These are phyloP conservation scores for Paramecium tetraurelia DNA, from an alignment of 73 alveolate genomes.

Conservation along the genomic window DNA sequence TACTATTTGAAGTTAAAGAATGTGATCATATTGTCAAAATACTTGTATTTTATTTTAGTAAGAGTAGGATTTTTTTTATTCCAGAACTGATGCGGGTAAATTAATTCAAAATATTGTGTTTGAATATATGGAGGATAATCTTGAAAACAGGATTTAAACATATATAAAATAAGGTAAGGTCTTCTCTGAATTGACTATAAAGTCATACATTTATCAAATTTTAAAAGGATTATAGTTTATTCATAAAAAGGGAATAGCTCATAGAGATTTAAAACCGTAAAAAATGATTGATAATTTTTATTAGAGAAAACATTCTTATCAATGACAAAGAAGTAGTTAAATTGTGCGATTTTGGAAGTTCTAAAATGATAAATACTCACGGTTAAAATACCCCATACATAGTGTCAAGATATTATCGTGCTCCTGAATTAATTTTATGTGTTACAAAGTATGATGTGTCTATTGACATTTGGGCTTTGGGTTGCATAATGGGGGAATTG, in stretches of 20 bases:
- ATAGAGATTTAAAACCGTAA: constrained; percentile 59
- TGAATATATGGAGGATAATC: constrained; percentile 82
- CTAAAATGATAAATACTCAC: constrained; percentile 14
- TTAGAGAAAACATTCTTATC: constrained; percentile 46
- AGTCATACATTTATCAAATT: constrained; percentile 15
- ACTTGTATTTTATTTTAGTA: constrained; percentile 58
- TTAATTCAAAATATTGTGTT: constrained; percentile 88
- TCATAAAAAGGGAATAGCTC: constrained; percentile 57
- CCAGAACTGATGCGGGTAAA: constrained; percentile 86
- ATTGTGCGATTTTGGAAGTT: constrained; percentile 61
- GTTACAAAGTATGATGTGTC: constrained; percentile 63
- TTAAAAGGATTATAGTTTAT: constrained; percentile 45
- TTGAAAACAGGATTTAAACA: constrained; percentile 77
- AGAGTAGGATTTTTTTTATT: constrained; percentile 76
- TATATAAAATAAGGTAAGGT: constrained; percentile 61
- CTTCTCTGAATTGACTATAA: constrained; percentile 30
- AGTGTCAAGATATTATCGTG: constrained; percentile 73
- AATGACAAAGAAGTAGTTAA: constrained; percentile 41
- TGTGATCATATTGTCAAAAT: constrained; percentile 83
- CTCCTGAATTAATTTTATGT: constrained; percentile 75
- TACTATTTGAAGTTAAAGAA: constrained; percentile 76
- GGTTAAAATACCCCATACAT: constrained; percentile 68
- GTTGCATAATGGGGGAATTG: constrained; percentile 75
- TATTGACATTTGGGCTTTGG: constrained; percentile 77
- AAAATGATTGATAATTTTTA: not conserved